Base-by-base conservation (phyloP, 495 filamentous ascomycete species). In the Lophium mytilinum region DNA sequence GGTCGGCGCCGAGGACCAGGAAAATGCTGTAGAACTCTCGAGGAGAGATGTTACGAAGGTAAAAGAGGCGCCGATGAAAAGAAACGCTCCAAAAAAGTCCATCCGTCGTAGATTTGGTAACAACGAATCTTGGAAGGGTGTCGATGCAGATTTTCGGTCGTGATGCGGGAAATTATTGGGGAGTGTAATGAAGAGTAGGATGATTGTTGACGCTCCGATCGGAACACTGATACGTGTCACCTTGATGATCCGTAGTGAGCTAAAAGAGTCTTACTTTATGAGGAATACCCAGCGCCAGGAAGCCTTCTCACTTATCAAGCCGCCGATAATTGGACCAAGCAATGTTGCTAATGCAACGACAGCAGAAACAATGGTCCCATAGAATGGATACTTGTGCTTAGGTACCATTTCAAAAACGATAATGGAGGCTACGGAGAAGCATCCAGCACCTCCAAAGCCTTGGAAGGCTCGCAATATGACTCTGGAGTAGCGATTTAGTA, bases 371-470 rank as follows among this genome's bases (percentile, higher is more conserved):
- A 68, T 62, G 1, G 72, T 21, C 17, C 60, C 68, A 1, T 68
- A 71, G 11, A 76, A 71, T 36, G 66, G 64, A 14, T 69, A 59
- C 19, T 70, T 15, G 4, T 66, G 61, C 0, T 55, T 50, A 0
- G 79, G 77, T 0, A 72, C 63, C 12, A 84, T 59, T 53, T 81
- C 76, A 4, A 75, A 71, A 5, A 80, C 59, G 0, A 82, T 75
- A 21, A 80, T 75, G 55, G 83, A 73, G 4, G 75, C 71, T 6
- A 83, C 67, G 14, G 77, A 77, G 33, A 52, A 58, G 40, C 56
- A 53, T 34, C 49, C 56, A 4, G 18, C 50, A 15, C 39, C 56
- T 7, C 56, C 56, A 9, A 58, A 18, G n/a, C 56, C 56, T 39
- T 58, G 56, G 50, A 53, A 58, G 24, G 50, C 56, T 12, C 56